Evolutionary conservation across 1,139 yeast species (phyloP), one percentile per base, ranked within the genome.

Genomic region (Pichia terricola): DNA sequence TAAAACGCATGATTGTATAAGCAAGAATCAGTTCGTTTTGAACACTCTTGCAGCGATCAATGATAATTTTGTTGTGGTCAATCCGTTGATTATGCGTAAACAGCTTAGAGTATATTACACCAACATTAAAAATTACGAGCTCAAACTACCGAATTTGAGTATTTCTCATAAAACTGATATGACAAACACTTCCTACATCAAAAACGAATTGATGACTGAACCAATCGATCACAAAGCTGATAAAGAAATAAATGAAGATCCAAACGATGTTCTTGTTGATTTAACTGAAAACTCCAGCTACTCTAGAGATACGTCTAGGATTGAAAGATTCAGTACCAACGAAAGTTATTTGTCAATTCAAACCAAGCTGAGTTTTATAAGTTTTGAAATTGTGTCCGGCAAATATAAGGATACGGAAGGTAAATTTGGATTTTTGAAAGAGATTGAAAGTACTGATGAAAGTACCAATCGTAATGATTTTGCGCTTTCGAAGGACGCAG

Each of bases 11-110:
- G 32, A 30, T 34, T 51, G 48, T 41, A 63, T 64, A 42, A 55
- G 63, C 9, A 58, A 54, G 32, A 55, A 59, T 3, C 77, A 75
- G 51, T 81, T 78, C 54, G 70, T 79, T 41, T 67, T 67, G 38
- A 80, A 79, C 59, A 79, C 87, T 1, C 60, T 75, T 47, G 51
- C 59, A 40, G 72, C 75, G 0, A 47, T 70, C 32, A 52, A 57
- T 50, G 64, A 69, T 53, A 66, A 60, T 53, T 44, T 53, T 55
- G 52, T 58, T 4, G 26, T 40, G 8, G 39, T 40, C 9, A 40
- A 40, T 26, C 42, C 42, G 7, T 9, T 40, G 10, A 35, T 40
- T 26, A 40, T 40, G 31, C 35, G 42, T 22, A 40, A 40, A 25
- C 42, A 40, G 26, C 27, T 40, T 22, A 11, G 39, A 28, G 8